These are phyloP conservation scores for Candida dubliniensis DNA, from an alignment of 1,139 yeast genomes.

Conservation along the genomic window DNA sequence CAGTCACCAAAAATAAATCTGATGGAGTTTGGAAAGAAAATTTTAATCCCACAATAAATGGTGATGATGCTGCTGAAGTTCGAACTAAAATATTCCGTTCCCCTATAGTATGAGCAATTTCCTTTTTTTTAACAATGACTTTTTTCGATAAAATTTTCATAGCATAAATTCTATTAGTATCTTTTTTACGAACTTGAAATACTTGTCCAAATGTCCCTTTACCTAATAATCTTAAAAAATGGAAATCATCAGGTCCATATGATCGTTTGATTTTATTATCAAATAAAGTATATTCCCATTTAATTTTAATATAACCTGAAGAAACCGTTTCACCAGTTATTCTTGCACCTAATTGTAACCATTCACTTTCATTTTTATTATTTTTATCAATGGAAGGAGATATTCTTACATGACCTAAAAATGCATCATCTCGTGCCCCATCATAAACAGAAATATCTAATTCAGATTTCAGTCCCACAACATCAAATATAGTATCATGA, in stretches of 20 bases:
- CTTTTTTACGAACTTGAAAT: constrained; percentile 88
- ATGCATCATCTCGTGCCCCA: constrained; percentile 75
- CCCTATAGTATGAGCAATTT: constrained; percentile 96
- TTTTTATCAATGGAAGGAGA: constrained; percentile 57
- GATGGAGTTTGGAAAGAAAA: constrained; percentile 94
- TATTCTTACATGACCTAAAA: constrained; percentile 80
- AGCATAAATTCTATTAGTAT: constrained; percentile 87
- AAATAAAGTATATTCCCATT: constrained; percentile 65
- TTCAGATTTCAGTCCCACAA: constrained; percentile 77
- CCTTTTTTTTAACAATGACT: constrained; percentile 93
- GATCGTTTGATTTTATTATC: constrained; percentile 65
- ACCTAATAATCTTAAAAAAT: constrained; percentile 83
- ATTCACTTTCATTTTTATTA: constrained; percentile 47
- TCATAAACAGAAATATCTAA: constrained; percentile 88
- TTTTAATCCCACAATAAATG: constrained; percentile 91
- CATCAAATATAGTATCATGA: constrained; percentile 90
- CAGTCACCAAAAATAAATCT: constrained; percentile 90
- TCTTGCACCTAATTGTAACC: constrained; percentile 76
- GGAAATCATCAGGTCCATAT: constrained; percentile 93
- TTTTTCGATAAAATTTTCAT: constrained; percentile 95
- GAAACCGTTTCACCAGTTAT: constrained; percentile 72
- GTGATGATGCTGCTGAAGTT: constrained; percentile 78
- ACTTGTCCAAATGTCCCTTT: constrained; percentile 98
- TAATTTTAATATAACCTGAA: constrained; percentile 68
- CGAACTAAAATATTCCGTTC: constrained; percentile 92